A percentile compares a stretch with the other conserved stretches of the same genome.
phyloP scores from a whole-genome alignment of 208 protist genomes.

The Acanthamoeba healyi region DNA sequence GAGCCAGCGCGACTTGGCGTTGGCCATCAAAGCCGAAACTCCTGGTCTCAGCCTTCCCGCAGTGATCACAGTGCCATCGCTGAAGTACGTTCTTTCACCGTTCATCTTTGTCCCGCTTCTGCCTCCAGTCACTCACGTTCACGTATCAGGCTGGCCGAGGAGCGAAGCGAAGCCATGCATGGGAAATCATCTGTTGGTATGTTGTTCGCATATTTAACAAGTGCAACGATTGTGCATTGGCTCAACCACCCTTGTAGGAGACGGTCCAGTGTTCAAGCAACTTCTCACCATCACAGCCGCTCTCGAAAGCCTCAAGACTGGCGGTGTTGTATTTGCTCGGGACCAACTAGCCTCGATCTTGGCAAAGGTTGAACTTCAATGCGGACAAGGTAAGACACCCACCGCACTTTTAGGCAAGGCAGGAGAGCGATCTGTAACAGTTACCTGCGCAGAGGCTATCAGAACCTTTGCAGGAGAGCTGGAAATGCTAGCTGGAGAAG shows the following conservation, averaged over 20 bases:
- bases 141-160: too few species aligned
- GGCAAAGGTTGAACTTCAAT: neutral
- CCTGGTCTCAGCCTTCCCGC: neutral
- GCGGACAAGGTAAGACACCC: neutral
- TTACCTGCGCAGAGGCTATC: neutral
- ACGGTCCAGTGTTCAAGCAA: neutral
- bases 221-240: too few species aligned
- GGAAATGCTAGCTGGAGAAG: slow-evolving; percentile 33
- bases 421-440: too few species aligned
- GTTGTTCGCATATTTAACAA: neutral
- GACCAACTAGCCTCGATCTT: neutral
- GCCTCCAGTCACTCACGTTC: too few species aligned
- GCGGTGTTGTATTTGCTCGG: slow-evolving; percentile 25
- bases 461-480: neutral
- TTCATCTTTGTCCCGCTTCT: too few species aligned
- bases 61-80: neutral
- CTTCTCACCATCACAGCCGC: neutral
- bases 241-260: neutral
- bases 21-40: neutral
- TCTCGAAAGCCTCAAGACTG: neutral
- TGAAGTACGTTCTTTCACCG: neutral
- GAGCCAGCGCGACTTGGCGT: neutral
- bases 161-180: too few species aligned
- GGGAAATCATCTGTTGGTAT: too few species aligned
- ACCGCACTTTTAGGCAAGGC: too few species aligned